Percentiles rank a stretch among this genome's conserved stretches.
These are phyloP conservation scores for Capronia epimyces DNA, from an alignment of 2,329 filamentous ascomycete species.

Conservation along the genomic window DNA sequence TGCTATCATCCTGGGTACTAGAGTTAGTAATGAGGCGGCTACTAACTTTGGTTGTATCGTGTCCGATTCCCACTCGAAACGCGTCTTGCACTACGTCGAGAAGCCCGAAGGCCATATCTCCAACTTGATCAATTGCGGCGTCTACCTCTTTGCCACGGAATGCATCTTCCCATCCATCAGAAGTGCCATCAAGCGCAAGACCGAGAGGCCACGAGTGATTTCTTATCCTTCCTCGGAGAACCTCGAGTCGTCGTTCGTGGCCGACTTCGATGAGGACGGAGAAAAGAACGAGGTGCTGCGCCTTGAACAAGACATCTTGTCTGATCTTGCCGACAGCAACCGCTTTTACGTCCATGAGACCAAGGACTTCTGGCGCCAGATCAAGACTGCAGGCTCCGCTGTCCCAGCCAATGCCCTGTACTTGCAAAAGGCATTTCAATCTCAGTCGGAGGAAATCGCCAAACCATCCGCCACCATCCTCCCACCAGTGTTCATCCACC, in stretches of 20 bases:
- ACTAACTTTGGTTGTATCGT: constrained; percentile 98
- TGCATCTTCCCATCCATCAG: constrained; percentile 95
- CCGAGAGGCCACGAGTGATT: constrained; percentile 80
- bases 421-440: constrained; percentile 87
- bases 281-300: constrained; percentile 81
- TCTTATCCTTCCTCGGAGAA: constrained; percentile 97
- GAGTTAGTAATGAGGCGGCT: constrained; percentile 83
- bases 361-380: constrained; percentile 99
- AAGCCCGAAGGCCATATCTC: constrained; percentile 97
- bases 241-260: constrained; percentile 64
- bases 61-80: constrained; percentile 84
- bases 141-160: constrained; percentile 94
- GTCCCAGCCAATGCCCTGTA: constrained; percentile 96
- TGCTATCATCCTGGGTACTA: constrained; percentile 89
- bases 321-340: constrained; percentile 92
- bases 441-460: constrained; percentile 72
- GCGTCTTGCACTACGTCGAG: constrained; percentile 97
- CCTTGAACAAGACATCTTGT: constrained; percentile 92
- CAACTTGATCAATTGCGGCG: constrained; percentile 98
- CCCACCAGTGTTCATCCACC: constrained; percentile 91
- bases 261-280: constrained; percentile 68
- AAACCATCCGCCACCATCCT: constrained; percentile 81
- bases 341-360: constrained; percentile 98
- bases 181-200: constrained; percentile 89
- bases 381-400: constrained; percentile 96